phyloP scores from a whole-genome alignment of 1,284 basidiomycete species.

The Cryptococcus amylolentus region DNA sequence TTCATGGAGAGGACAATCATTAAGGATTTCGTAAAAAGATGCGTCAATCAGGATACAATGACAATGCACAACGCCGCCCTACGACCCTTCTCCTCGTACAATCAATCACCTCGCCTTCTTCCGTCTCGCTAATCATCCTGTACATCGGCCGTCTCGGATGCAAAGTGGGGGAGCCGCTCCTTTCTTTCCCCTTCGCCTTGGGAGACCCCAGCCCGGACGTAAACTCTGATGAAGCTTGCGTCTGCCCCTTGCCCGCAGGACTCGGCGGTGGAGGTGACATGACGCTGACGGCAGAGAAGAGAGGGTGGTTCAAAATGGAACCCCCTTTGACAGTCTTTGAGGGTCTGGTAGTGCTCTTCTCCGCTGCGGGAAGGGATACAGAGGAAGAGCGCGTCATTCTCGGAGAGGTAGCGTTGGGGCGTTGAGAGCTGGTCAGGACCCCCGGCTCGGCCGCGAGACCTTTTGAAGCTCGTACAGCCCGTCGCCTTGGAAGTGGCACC shows the following conservation, averaged over 20 bases:
- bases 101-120: constrained; percentile 15
- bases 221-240: too few relatives aligned
- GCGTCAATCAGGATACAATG: background rate
- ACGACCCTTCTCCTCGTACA: constrained; percentile 7
- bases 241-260: background rate
- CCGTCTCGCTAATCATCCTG: constrained; percentile 14
- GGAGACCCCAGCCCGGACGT: too few relatives aligned
- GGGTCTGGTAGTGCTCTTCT: background rate
- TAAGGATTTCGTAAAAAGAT: background rate
- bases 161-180: background rate
- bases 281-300: background rate
- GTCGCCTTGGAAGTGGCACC: background rate
- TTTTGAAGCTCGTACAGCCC: background rate
- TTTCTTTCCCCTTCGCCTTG: background rate
- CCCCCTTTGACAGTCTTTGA: background rate
- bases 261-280: background rate
- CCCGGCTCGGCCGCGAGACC: background rate
- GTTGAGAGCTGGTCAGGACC: background rate
- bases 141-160: constrained; percentile 3
- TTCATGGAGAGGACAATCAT: background rate
- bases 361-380: background rate
- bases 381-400: background rate
- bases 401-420: background rate
- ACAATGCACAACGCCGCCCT: background rate
- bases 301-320: background rate